phyloP scores from a whole-genome alignment of 257 asterid genomes.

The Capsicum baccatum region DNA sequence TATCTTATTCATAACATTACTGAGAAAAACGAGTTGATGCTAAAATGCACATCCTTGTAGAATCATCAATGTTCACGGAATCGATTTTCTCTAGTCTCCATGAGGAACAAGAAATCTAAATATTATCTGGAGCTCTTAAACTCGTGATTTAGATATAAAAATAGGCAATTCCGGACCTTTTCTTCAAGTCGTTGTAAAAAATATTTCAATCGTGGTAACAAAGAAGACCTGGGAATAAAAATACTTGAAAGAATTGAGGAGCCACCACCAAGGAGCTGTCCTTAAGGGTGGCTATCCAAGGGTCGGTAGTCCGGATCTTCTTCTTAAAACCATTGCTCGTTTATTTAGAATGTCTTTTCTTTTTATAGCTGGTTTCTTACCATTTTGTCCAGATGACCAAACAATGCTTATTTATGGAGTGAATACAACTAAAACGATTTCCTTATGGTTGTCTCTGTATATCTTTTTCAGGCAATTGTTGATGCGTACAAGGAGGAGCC shows the following conservation, averaged over 20 bases:
- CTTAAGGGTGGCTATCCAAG: conserved; percentile 1
- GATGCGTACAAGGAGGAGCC: conserved; percentile 95
- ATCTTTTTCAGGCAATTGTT: conserved; percentile 65
- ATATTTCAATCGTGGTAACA: neutral
- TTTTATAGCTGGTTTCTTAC: conserved; percentile 2
- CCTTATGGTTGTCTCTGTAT: neutral
- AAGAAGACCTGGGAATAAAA: neutral
- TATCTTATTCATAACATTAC: neutral
- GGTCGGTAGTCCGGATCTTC: neutral
- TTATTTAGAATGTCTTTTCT: neutral
- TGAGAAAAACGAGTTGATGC: neutral
- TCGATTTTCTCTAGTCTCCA: neutral
- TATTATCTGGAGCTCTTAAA: conserved; percentile 3
- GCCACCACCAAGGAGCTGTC: conserved; percentile 25
- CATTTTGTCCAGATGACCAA: conserved; percentile 23
- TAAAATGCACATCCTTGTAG: neutral
- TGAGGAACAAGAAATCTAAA: neutral
- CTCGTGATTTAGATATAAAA: neutral
- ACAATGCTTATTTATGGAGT: neutral
- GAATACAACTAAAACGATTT: neutral
- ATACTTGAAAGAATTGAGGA: neutral
- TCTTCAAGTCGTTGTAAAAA: neutral
- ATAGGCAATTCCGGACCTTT: neutral
- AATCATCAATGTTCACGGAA: neutral
- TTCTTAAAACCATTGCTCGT: neutral